A percentile compares a stretch with the other conserved stretches of the same genome.
phyloP scores from a whole-genome alignment of 169 alveolate genomes.

The Plasmodium ovale region DNA sequence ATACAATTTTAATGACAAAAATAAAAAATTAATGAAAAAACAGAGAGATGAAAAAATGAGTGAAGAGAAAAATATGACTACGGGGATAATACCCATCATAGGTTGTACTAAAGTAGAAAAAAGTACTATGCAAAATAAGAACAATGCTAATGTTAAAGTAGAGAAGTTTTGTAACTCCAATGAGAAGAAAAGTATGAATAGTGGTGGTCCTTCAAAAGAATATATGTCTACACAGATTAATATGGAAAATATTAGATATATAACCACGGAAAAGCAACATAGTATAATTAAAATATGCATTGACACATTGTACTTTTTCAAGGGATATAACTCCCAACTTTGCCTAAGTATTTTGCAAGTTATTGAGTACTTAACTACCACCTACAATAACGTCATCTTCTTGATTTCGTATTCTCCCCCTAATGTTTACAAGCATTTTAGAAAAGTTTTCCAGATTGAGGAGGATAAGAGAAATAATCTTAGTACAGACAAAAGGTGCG shows the following conservation, averaged over 20 bases:
- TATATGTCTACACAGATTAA: neutral
- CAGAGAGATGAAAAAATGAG: constrained; percentile 42
- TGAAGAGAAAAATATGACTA: constrained; percentile 18
- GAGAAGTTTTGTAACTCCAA: constrained; percentile 8
- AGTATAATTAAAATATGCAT: constrained; percentile 66
- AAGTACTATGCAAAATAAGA: neutral
- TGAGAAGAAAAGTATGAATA: constrained; percentile 19
- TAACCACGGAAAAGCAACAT: constrained; percentile 70
- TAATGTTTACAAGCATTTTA: constrained; percentile 57
- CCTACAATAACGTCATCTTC: constrained; percentile 70
- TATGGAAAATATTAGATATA: constrained; percentile 35
- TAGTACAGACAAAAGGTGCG: neutral
- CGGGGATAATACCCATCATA: neutral
- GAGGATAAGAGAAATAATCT: constrained; percentile 2
- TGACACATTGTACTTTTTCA: constrained; percentile 67
- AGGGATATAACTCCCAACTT: constrained; percentile 65
- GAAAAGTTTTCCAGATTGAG: constrained; percentile 42
- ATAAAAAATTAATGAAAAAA: constrained; percentile 48
- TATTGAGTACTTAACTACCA: constrained; percentile 63
- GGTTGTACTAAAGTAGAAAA: constrained; percentile 5
- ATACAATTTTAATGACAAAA: constrained; percentile 70
- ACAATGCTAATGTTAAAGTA: neutral
- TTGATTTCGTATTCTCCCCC: constrained; percentile 71
- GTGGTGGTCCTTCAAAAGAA: neutral
- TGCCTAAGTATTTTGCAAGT: constrained; percentile 68